Conservation (phyloP, 441 rosid genomes). For the Eutrema salsugineum region DNA sequence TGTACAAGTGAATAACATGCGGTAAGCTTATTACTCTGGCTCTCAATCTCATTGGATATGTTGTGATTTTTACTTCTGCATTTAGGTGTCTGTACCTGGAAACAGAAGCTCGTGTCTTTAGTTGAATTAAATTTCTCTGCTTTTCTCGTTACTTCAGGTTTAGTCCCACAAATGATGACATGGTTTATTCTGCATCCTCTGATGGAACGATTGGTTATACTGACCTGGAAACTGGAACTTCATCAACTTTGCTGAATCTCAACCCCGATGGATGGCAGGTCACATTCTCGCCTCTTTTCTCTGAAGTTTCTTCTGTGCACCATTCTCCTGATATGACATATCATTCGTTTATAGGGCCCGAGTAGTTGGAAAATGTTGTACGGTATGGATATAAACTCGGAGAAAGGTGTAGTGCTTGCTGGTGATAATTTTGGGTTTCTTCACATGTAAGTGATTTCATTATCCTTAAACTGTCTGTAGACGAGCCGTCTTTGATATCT, state of each 20-base stretch:
- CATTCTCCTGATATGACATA: background rate
- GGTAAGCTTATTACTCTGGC: conserved; percentile 31
- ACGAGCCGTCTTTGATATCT: background rate
- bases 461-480: background rate
- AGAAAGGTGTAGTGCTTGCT: conserved; percentile 67
- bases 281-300: background rate
- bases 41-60: background rate
- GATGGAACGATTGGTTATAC: conserved; percentile 95
- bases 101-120: background rate
- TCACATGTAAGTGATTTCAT: conserved; percentile 56
- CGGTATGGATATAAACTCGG: conserved; percentile 89
- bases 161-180: conserved; percentile 71
- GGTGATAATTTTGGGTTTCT: conserved; percentile 89
- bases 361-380: conserved; percentile 85
- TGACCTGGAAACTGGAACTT: conserved; percentile 85
- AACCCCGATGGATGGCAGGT: conserved; percentile 98
- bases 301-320: background rate
- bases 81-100: background rate
- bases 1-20: conserved; percentile 85
- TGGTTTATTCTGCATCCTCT: conserved; percentile 79
- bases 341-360: conserved; percentile 48
- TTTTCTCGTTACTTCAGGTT: conserved; percentile 42
- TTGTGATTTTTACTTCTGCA: background rate
- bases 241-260: conserved; percentile 73
- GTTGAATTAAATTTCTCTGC: background rate